These are phyloP conservation scores for Wickerhamomyces mucosus DNA, from an alignment of 805 yeast genomes.

Conservation along the genomic window DNA sequence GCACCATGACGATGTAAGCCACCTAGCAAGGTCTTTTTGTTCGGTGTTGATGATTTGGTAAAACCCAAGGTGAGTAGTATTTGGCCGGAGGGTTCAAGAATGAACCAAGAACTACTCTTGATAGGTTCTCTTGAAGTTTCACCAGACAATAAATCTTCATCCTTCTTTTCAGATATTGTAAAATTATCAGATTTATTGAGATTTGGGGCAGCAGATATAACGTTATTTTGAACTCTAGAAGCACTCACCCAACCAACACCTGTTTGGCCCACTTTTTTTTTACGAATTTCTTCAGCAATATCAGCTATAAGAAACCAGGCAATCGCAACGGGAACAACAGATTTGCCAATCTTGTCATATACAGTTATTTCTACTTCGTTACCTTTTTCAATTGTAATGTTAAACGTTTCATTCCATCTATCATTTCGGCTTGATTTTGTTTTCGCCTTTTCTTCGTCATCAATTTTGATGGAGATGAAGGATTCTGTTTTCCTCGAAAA, in stretches of 20 bases:
- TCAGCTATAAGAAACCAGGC: slow-evolving; percentile 89
- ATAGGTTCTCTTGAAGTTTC: slow-evolving; percentile 20
- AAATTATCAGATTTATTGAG: slow-evolving; percentile 18
- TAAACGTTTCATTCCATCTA: slow-evolving; percentile 76
- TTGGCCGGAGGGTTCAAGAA: slow-evolving; percentile 91
- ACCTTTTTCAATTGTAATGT: slow-evolving; percentile 77
- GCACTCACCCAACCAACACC: slow-evolving; percentile 90
- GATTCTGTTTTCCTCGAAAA: slow-evolving; percentile 75
- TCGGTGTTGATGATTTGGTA: slow-evolving; percentile 51
- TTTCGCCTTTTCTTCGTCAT: slow-evolving; percentile 74
- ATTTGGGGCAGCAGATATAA: slow-evolving; percentile 4
- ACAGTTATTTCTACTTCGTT: slow-evolving; percentile 86
- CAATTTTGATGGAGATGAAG: slow-evolving; percentile 68
- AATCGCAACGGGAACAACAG: slow-evolving; percentile 77
- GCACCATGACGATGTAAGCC: slow-evolving; percentile 96
- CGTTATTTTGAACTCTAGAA: slow-evolving; percentile 30
- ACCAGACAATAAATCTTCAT: neutral
- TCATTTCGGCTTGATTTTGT: slow-evolving; percentile 71
- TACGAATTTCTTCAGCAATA: slow-evolving; percentile 89
- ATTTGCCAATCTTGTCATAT: slow-evolving; percentile 65
- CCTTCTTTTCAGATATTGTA: slow-evolving; percentile 10
- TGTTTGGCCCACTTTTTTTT: slow-evolving; percentile 73
- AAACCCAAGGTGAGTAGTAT: slow-evolving; percentile 70
- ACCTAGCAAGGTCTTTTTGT: slow-evolving; percentile 37
- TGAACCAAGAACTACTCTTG: slow-evolving; percentile 74